Evolutionary conservation across 2,329 filamentous ascomycete genomes (phyloP).

Genomic region (Monosporascus sp.): DNA sequence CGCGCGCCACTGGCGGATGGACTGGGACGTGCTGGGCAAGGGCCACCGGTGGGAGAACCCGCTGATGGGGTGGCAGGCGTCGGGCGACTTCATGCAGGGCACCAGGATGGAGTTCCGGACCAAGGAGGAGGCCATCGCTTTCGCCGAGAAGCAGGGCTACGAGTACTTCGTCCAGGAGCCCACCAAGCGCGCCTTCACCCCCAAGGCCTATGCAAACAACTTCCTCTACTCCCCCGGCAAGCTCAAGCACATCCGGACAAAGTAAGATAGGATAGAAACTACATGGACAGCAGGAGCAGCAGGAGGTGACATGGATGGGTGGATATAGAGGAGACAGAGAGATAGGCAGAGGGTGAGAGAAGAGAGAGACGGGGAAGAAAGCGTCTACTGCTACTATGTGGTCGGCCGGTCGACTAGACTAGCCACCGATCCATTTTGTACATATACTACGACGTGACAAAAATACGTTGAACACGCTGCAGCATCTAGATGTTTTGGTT

Average conservation of each 20-base stretch:
- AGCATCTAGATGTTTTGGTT: too few relatives aligned
- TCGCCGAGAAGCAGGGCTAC: conserved; percentile 98
- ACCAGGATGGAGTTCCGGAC: conserved; percentile 83
- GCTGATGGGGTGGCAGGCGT: conserved; percentile 97
- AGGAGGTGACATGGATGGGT: background rate
- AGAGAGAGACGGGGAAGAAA: background rate
- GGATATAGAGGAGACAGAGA: background rate
- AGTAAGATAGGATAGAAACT: conserved; percentile 42
- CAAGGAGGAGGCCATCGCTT: conserved; percentile 91
- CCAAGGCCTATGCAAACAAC: conserved; percentile 97
- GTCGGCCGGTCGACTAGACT: background rate
- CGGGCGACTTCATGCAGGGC: conserved; percentile 90
- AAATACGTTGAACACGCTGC: background rate
- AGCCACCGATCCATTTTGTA: background rate
- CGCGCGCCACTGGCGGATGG: conserved; percentile 86
- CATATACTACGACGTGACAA: background rate
- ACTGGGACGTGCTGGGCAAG: conserved; percentile 91
- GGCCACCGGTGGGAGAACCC: conserved; percentile 98
- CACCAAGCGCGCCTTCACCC: conserved; percentile 75
- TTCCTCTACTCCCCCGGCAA: conserved; percentile 81
- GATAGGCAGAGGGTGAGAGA: background rate
- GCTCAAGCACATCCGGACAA: conserved; percentile 81
- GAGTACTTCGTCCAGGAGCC: conserved; percentile 99
- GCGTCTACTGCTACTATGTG: background rate
- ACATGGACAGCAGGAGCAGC: conserved; percentile 20